phyloP scores from a whole-genome alignment of 1,139 yeast species.

The Lizanozyma gosingica region DNA sequence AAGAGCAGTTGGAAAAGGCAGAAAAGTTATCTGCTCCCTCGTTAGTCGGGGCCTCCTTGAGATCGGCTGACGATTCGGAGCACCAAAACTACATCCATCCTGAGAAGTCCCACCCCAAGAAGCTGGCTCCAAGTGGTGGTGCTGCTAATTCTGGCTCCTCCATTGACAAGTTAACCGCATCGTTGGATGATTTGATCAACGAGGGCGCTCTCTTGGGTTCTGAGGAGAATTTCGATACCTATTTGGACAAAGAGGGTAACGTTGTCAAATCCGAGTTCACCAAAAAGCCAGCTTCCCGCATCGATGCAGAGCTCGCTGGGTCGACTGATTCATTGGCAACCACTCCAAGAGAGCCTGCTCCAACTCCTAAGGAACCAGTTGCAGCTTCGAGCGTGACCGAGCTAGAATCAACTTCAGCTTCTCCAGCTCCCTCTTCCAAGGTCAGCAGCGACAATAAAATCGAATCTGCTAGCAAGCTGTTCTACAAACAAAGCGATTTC shows the following conservation, averaged over 20 bases:
- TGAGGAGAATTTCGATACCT: slow-evolving; percentile 41
- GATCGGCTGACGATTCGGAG: slow-evolving; percentile 43
- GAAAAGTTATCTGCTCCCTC: slow-evolving; percentile 45
- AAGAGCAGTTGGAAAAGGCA: slow-evolving; percentile 45
- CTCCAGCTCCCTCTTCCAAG: not conserved
- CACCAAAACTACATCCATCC: slow-evolving; percentile 43
- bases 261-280: slow-evolving; percentile 19
- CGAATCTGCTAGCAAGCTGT: slow-evolving; percentile 3
- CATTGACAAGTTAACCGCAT: slow-evolving; percentile 24
- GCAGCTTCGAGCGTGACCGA: slow-evolving; percentile 1
- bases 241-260: slow-evolving; percentile 45
- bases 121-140: not conserved
- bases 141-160: not conserved
- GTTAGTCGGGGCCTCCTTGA: slow-evolving; percentile 44
- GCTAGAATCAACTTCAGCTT: slow-evolving; percentile 5
- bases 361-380: not conserved
- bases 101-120: slow-evolving; percentile 20
- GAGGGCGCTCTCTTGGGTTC: slow-evolving; percentile 57
- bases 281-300: slow-evolving; percentile 1
- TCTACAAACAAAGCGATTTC: slow-evolving; percentile 21
- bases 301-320: slow-evolving; percentile 4
- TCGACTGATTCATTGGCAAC: slow-evolving; percentile 6
- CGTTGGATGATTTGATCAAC: slow-evolving; percentile 46
- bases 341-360: slow-evolving; percentile 11
- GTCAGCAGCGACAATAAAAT: slow-evolving; percentile 3